phyloP scores from a whole-genome alignment of 2,329 filamentous ascomycete genomes.

The Didymosphaeria variabile region DNA sequence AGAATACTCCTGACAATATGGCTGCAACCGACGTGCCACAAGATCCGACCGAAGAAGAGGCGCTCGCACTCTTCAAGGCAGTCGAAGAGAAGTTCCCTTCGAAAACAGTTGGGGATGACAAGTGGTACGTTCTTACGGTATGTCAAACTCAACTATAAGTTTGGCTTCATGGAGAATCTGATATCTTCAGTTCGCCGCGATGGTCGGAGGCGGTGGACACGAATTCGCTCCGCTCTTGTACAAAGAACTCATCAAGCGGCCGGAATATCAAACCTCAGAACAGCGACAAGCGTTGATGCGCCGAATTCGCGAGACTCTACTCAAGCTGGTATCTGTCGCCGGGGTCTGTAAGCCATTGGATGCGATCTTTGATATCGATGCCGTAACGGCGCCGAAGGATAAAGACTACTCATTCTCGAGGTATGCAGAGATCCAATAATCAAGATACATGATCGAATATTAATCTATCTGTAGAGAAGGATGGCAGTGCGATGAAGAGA shows the following conservation, averaged over 20 bases:
- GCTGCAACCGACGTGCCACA: conserved; percentile 23
- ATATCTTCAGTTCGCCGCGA: conserved; percentile 48
- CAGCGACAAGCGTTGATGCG: conserved; percentile 60
- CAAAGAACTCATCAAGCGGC: conserved; percentile 61
- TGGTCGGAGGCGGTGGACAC: conserved; percentile 62
- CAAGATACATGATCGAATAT: not conserved
- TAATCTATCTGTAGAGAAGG: conserved; percentile 50
- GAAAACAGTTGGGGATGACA: conserved; percentile 52
- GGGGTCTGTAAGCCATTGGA: conserved; percentile 72
- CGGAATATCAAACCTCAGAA: conserved; percentile 54
- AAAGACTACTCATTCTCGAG: conserved; percentile 65
- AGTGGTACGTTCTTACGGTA: conserved; percentile 59
- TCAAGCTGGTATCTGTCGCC: conserved; percentile 66
- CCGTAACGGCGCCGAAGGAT: conserved; percentile 64
- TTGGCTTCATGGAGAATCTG: conserved; percentile 8
- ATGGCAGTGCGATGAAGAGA: conserved; percentile 67
- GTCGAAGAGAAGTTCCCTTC: conserved; percentile 57
- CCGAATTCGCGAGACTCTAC: conserved; percentile 64
- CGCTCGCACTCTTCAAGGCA: conserved; percentile 52
- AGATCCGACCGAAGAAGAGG: conserved; percentile 51
- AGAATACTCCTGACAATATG: conserved; percentile 18
- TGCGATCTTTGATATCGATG: conserved; percentile 64
- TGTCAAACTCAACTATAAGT: conserved; percentile 19
- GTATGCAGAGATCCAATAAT: conserved; percentile 16
- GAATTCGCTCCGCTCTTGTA: conserved; percentile 64